Percentiles rank a stretch among this genome's conserved stretches.
These are phyloP conservation scores for Penicillium sp. DNA, from an alignment of 2,329 filamentous ascomycete genomes.

Conservation along the genomic window DNA sequence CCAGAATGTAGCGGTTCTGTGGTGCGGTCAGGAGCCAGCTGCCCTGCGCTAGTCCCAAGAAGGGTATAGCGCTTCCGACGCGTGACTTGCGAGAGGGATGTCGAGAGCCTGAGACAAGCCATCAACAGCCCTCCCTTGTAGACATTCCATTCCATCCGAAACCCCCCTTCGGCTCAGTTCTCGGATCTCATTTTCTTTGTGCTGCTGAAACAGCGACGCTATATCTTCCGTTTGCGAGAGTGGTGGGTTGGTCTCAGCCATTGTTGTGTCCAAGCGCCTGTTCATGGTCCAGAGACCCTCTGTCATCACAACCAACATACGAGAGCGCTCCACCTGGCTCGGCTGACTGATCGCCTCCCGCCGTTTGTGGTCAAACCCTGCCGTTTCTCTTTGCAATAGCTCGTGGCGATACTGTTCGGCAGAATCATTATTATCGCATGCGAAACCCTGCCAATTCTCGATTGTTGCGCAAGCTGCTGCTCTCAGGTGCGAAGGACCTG, in stretches of 20 bases:
- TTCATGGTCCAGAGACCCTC: background rate
- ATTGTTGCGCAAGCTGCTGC: slow-evolving; percentile 8
- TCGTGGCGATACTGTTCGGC: background rate
- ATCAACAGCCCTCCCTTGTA: slow-evolving; percentile 19
- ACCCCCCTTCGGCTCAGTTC: background rate
- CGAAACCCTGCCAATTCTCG: background rate
- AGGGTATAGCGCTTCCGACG: slow-evolving; percentile 34
- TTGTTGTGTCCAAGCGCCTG: slow-evolving; percentile 9
- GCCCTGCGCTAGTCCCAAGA: slow-evolving; percentile 11
- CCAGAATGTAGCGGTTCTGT: background rate
- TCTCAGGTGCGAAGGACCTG: slow-evolving; percentile 12
- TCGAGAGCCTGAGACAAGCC: slow-evolving; percentile 7
- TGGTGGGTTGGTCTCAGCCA: background rate
- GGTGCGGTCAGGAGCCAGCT: background rate
- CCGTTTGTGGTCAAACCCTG: slow-evolving; percentile 5
- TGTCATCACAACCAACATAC: slow-evolving; percentile 5
- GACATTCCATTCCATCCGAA: slow-evolving; percentile 5
- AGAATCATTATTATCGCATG: slow-evolving; percentile 10
- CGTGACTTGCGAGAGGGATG: slow-evolving; percentile 31
- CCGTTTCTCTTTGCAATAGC: background rate
- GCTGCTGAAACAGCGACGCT: slow-evolving; percentile 3
- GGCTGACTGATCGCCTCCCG: background rate
- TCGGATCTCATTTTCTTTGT: slow-evolving; percentile 12
- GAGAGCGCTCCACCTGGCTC: background rate
- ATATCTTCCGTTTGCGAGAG: background rate